Percentiles rank a stretch among this genome's conserved stretches.
Evolutionary conservation across 2,329 filamentous ascomycete genomes (phyloP).

Genomic region (Capronia coronata): DNA sequence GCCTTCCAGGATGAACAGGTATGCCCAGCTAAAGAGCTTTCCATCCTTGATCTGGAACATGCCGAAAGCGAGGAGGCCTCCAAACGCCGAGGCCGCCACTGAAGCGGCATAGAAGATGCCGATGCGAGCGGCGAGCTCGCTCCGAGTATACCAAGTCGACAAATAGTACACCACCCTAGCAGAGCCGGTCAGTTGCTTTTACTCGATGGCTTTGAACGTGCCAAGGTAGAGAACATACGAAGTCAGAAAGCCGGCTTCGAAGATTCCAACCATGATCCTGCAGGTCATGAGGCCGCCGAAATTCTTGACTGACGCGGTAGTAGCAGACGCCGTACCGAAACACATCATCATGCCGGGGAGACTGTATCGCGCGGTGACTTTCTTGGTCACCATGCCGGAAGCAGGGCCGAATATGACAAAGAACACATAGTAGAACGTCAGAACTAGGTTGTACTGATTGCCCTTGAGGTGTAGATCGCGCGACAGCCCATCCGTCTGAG

Average conservation of each 20-base stretch:
- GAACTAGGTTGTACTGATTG: conserved; percentile 6
- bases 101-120: too few relatives aligned
- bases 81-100: too few relatives aligned
- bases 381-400: conserved; percentile 59
- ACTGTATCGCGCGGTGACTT: conserved; percentile 54
- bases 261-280: conserved; percentile 62
- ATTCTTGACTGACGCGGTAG: conserved; percentile 30
- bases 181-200: too few relatives aligned
- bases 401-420: conserved; percentile 40
- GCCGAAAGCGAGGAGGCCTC: too few relatives aligned
- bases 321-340: conserved; percentile 59
- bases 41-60: too few relatives aligned
- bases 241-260: conserved; percentile 63
- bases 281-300: conserved; percentile 61
- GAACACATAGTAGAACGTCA: conserved; percentile 8
- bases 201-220: too few relatives aligned
- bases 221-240: too few relatives aligned
- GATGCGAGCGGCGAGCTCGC: too few relatives aligned
- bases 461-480: conserved; percentile 2
- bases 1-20: too few relatives aligned
- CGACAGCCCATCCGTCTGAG: conserved; percentile 1
- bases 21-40: too few relatives aligned
- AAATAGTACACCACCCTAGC: too few relatives aligned
- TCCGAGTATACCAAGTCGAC: too few relatives aligned
- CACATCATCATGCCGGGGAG: conserved; percentile 61